Percentiles rank a stretch among this genome's conserved stretches.
Evolutionary conservation across 805 yeast genomes (phyloP).

Genomic region (Metschnikowia gruessii): DNA sequence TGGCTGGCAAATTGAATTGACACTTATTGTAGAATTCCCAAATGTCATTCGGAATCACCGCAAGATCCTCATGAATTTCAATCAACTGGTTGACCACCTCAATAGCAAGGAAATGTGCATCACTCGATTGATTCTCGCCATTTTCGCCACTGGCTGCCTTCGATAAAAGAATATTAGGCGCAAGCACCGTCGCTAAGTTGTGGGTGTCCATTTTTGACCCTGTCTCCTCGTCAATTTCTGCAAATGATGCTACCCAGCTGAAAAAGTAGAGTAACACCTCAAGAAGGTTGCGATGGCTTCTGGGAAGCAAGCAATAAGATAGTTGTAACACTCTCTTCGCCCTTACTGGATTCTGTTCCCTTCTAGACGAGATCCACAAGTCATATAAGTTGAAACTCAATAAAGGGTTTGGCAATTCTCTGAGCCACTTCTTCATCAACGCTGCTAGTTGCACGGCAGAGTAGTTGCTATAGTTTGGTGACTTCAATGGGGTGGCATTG

Average conservation of each 20-base stretch:
- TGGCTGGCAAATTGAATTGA: conserved; percentile 29
- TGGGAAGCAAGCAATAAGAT: conserved; percentile 75
- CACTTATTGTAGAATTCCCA: conserved; percentile 47
- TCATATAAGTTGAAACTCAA: conserved; percentile 73
- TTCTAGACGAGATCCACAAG: conserved; percentile 70
- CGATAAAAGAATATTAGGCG: conserved; percentile 83
- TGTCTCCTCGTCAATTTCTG: conserved; percentile 84
- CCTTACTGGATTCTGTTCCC: conserved; percentile 43
- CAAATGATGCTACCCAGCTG: conserved; percentile 94
- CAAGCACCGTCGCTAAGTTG: conserved; percentile 90
- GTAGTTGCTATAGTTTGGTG: conserved; percentile 71
- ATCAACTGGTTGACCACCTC: conserved; percentile 86
- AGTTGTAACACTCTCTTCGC: conserved; percentile 57
- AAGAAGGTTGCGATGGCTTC: conserved; percentile 74
- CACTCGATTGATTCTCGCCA: conserved; percentile 43
- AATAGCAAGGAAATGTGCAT: conserved; percentile 81
- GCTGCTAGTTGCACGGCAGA: conserved; percentile 93
- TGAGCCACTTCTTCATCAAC: conserved; percentile 79
- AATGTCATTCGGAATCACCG: conserved; percentile 70
- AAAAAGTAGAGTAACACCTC: conserved; percentile 85
- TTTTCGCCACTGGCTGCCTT: conserved; percentile 37
- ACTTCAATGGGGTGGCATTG: conserved; percentile 66
- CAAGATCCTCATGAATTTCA: conserved; percentile 73
- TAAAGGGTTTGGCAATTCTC: conserved; percentile 92
- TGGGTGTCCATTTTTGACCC: conserved; percentile 94